A percentile compares a stretch with the other conserved stretches of the same genome.
Conservation (phyloP, 176 grass and related monocot genomes). For the Oryza rufipogon region DNA sequence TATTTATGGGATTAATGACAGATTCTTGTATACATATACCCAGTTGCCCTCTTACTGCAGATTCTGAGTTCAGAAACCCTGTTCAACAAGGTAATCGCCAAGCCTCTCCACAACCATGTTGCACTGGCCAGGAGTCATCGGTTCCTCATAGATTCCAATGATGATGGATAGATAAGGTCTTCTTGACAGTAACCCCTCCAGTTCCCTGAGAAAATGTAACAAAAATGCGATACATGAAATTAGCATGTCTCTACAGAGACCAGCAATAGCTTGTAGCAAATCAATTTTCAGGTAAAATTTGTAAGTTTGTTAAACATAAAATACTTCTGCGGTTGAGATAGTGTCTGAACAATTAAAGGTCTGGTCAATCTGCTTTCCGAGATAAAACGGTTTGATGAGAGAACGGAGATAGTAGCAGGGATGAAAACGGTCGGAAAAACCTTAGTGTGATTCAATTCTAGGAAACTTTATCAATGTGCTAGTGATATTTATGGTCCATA, state of each 20-base stretch:
- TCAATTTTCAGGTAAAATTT: not conserved
- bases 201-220: constrained; percentile 39
- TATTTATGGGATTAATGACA: constrained; percentile 36
- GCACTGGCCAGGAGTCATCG: constrained; percentile 55
- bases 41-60: not conserved
- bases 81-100: constrained; percentile 54
- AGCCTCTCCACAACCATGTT: constrained; percentile 59
- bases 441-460: not conserved
- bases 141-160: constrained; percentile 47
- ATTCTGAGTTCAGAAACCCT: constrained; percentile 44
- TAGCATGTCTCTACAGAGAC: not conserved
- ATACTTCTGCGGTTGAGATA: not conserved
- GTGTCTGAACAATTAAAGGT: constrained; percentile 3
- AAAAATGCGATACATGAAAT: not conserved
- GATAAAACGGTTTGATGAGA: not conserved
- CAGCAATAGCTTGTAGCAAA: not conserved
- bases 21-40: constrained; percentile 13
- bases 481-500: not conserved
- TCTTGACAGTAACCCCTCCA: constrained; percentile 52
- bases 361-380: not conserved
- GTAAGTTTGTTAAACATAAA: not conserved
- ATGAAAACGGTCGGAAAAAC: no score
- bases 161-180: constrained; percentile 40
- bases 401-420: not conserved
- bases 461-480: not conserved